Evolutionary conservation across 2,329 filamentous ascomycete genomes (phyloP).

Genomic region (Calonectria montana): DNA sequence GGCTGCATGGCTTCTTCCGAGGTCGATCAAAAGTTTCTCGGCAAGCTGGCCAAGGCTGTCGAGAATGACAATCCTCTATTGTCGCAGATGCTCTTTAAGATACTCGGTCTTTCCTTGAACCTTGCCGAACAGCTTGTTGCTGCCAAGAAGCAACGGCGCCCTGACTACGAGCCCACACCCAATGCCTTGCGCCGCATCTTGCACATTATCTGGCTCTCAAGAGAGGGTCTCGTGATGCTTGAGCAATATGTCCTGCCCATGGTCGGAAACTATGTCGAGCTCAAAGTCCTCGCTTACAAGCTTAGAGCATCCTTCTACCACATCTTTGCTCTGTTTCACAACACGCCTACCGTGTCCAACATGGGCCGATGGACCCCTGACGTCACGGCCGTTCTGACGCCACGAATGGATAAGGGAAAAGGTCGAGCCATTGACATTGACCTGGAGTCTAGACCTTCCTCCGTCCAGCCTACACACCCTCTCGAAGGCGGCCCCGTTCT

Average conservation of each 20-base stretch:
- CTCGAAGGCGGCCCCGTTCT: conserved; percentile 70
- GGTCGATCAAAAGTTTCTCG: conserved; percentile 97
- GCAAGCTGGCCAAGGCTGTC: conserved; percentile 85
- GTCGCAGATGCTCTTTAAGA: conserved; percentile 86
- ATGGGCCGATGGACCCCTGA: conserved; percentile 66
- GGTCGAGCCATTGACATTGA: conserved; percentile 59
- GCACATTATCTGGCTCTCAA: conserved; percentile 95
- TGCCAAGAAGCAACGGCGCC: conserved; percentile 83
- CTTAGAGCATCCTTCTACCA: conserved; percentile 95
- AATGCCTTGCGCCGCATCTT: conserved; percentile 84
- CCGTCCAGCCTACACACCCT: conserved; percentile 60
- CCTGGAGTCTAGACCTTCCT: conserved; percentile 53
- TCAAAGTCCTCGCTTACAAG: conserved; percentile 92
- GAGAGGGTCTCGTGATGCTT: conserved; percentile 89
- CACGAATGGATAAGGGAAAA: conserved; percentile 59
- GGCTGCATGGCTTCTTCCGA: conserved; percentile 89
- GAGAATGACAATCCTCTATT: conserved; percentile 82
- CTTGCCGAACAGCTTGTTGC: conserved; percentile 85
- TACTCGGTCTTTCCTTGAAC: conserved; percentile 90
- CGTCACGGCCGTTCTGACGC: conserved; percentile 51
- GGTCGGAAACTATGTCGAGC: conserved; percentile 81
- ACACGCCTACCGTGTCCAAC: conserved; percentile 80
- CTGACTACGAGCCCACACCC: conserved; percentile 83
- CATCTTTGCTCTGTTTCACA: conserved; percentile 96
- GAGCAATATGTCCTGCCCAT: conserved; percentile 90